Evolutionary conservation across 257 asterid genomes (phyloP), one percentile per base, ranked within the genome.

Genomic region (Fraxinus cuspidata): DNA sequence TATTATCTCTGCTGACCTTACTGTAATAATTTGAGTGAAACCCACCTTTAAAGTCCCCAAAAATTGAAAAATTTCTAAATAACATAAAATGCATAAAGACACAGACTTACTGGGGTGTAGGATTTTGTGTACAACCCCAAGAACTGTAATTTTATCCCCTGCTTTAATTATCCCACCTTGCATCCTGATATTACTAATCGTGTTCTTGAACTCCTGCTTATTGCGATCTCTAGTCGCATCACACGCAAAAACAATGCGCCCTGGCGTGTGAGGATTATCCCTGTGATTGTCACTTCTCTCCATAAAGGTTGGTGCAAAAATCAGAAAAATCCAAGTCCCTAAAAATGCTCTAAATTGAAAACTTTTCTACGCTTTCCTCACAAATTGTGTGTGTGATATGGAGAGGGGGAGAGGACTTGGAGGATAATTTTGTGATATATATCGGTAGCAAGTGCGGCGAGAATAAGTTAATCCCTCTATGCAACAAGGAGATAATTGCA

Each of bases 41-140:
- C n/a, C 60, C 60, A 49, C 21, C 21, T 49, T 49, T 10, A 70
- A 21, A 70, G 15, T 16, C 0, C 5, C 1, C 0, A 23, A 21
- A 29, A 31, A 21, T 5, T 32, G 60, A 56, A 23, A 11, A 53
- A 19, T 5, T 53, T 53, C 3, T n/a, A 25, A 63, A 9, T 63
- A 63, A 63, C 19, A 63, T 63, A 8, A 63, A 60, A 25, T 25
- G 18, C 7, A 27, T 10, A 23, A 63, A 25, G 34, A 23, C 5
- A 13, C 7, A 68, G 9, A 77, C 93, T 87, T 78, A 92, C 96
- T 78, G 56, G 97, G 95, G 78, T 92, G 97, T 11, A 80, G 85
- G 1, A 90, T 74, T 83, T 86, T 86, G 73, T 90, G 92, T 81
- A 92, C 10, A 49, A 92, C 89, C 1, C 94, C 97, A 29, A 92